These are phyloP conservation scores for Myxozyma kluyveri DNA, from an alignment of 805 yeast genomes.

Conservation along the genomic window DNA sequence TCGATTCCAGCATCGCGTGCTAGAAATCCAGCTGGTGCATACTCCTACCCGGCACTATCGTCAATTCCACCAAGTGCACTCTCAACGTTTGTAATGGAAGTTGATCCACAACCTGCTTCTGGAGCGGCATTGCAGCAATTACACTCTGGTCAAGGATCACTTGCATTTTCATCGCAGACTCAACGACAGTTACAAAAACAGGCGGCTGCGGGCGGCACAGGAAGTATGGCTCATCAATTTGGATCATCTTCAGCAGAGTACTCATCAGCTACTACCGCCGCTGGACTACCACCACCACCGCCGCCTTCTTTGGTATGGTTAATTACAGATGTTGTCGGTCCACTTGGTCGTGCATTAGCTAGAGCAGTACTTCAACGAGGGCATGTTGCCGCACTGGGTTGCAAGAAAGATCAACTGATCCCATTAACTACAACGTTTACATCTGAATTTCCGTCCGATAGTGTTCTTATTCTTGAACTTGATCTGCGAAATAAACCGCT, in stretches of 20 bases:
- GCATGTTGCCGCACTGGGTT: slow-evolving; percentile 27
- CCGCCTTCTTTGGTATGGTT: slow-evolving; percentile 29
- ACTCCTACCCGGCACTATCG: slow-evolving; percentile 2
- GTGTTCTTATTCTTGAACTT: slow-evolving; percentile 25
- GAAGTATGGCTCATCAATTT: neutral
- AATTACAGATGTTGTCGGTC: slow-evolving; percentile 25
- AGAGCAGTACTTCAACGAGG: slow-evolving; percentile 18
- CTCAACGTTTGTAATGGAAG: slow-evolving; percentile 13
- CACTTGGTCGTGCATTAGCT: slow-evolving; percentile 28
- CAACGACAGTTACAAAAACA: no score
- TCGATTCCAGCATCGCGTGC: neutral
- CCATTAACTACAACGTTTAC: slow-evolving; percentile 8
- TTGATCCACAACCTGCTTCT: neutral
- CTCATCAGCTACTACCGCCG: neutral
- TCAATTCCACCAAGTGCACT: slow-evolving; percentile 8
- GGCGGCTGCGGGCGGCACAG: neutral
- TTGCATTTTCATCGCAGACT: neutral
- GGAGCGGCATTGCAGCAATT: neutral
- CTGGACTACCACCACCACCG: neutral
- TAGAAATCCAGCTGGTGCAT: neutral
- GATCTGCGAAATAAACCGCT: slow-evolving; percentile 31
- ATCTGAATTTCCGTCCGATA: slow-evolving; percentile 9
- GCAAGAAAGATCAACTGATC: slow-evolving; percentile 2
- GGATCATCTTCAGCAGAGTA: neutral
- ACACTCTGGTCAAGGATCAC: neutral